These are phyloP conservation scores for Trichosporon faecale DNA, from an alignment of 1,284 basidiomycete species.

Conservation along the genomic window DNA sequence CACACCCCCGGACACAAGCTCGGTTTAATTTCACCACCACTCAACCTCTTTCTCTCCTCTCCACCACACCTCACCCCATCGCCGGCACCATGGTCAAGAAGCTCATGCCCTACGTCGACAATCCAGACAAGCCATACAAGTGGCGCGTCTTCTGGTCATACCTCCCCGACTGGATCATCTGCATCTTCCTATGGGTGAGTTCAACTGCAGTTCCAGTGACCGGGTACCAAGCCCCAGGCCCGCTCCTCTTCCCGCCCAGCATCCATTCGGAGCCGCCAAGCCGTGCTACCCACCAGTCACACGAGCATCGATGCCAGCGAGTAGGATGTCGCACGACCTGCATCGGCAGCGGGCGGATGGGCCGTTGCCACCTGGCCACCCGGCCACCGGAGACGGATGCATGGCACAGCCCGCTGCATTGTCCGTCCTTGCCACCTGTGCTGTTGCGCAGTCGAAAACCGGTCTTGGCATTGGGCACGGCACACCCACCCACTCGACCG, in stretches of 20 bases:
- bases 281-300: background rate
- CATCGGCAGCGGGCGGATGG: background rate
- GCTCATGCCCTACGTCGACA: background rate
- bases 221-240: background rate
- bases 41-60: background rate
- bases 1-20: background rate
- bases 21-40: background rate
- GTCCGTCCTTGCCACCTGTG: background rate
- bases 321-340: background rate
- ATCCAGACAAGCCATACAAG: slow-evolving; percentile 15
- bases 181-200: slow-evolving; percentile 49
- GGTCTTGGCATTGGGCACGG: background rate
- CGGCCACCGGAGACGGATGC: background rate
- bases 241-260: too few species aligned
- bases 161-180: slow-evolving; percentile 49
- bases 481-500: background rate
- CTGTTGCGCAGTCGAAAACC: background rate
- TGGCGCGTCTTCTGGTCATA: slow-evolving; percentile 43
- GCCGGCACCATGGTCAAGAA: background rate
- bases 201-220: background rate
- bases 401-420: background rate
- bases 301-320: background rate
- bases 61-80: background rate
- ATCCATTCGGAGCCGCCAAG: background rate
- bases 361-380: too few species aligned